A percentile compares a stretch with the other conserved stretches of the same genome.
Evolutionary conservation across 306 rosid genomes (phyloP).

Genomic region (Cucurbita moschata): DNA sequence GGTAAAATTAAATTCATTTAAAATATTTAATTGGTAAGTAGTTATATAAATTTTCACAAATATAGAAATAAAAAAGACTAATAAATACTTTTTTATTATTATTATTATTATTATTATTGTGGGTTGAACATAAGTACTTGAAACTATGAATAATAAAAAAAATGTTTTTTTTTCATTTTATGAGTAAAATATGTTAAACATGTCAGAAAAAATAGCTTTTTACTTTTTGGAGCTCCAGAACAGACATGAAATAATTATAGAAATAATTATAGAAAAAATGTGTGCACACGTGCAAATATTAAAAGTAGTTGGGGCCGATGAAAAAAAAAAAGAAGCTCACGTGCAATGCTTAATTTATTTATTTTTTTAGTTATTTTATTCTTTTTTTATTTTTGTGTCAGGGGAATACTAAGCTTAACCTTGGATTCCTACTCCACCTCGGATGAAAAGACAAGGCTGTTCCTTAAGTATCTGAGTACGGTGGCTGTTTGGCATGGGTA

Average conservation of each 20-base stretch:
- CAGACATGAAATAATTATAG: neutral
- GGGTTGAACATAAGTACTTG: neutral
- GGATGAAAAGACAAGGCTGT: neutral
- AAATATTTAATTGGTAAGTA: neutral
- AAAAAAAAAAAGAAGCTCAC: neutral
- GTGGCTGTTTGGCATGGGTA: neutral
- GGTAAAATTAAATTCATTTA: too few relatives aligned
- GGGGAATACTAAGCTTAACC: constrained; percentile 1
- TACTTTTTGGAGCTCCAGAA: neutral
- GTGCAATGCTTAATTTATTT: neutral
- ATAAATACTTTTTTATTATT: neutral
- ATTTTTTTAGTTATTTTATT: too few relatives aligned
- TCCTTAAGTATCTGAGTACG: neutral
- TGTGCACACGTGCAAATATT: constrained; percentile 3
- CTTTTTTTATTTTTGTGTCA: neutral
- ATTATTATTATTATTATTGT: neutral
- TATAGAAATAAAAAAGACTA: neutral
- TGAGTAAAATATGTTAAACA: neutral
- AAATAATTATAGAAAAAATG: neutral
- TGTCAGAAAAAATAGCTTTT: neutral
- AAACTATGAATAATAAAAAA: neutral
- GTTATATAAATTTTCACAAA: neutral
- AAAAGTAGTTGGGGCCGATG: neutral
- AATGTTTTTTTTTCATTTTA: neutral
- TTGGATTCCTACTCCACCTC: neutral